A percentile compares a stretch with the other conserved stretches of the same genome.
These are phyloP conservation scores for Fusarium xyrophilum DNA, from an alignment of 2,329 filamentous ascomycete species.

Conservation along the genomic window DNA sequence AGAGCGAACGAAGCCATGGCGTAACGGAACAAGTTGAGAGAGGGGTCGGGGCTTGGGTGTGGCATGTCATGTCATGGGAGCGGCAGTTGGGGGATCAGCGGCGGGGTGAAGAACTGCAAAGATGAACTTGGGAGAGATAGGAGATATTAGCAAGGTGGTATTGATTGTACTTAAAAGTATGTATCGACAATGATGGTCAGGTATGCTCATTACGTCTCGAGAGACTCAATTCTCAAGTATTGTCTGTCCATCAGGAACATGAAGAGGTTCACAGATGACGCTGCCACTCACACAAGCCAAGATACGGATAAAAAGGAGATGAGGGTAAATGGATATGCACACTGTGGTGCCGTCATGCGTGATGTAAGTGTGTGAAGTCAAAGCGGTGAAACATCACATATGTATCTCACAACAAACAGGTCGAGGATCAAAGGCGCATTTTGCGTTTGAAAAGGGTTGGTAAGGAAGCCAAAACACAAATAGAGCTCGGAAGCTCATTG, in stretches of 20 bases:
- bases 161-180: background rate
- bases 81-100: slow-evolving; percentile 19
- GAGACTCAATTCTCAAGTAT: background rate
- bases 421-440: background rate
- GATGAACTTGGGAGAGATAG: background rate
- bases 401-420: background rate
- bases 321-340: background rate
- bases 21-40: background rate
- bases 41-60: slow-evolving; percentile 6
- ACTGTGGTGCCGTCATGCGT: slow-evolving; percentile 12
- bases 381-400: background rate
- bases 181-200: background rate
- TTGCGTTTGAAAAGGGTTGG: no score
- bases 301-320: background rate
- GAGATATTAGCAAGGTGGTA: background rate
- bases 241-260: background rate
- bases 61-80: slow-evolving; percentile 9
- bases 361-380: background rate
- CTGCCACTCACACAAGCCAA: background rate
- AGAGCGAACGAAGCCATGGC: background rate
- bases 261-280: background rate
- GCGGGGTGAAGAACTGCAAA: background rate
- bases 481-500: background rate
- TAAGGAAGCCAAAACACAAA: background rate
- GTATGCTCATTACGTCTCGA: background rate